Evolutionary conservation across 352 stramenopile species (phyloP).

Genomic region (Phytophthora brassicae): DNA sequence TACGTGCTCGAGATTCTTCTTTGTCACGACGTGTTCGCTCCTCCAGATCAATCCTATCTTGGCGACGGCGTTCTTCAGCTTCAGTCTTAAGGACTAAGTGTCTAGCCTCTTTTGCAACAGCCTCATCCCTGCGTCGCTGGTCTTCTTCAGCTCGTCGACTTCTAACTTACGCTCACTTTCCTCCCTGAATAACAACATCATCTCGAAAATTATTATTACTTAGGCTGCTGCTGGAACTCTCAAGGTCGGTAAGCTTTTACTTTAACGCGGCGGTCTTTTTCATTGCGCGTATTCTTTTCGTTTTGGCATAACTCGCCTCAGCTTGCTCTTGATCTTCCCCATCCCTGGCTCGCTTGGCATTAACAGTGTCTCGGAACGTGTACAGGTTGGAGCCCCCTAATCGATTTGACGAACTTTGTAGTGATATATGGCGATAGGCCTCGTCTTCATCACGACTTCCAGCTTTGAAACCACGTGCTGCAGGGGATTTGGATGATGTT

Average conservation of each 20-base stretch:
- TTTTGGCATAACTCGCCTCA: slow-evolving; percentile 6
- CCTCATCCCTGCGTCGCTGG: neutral
- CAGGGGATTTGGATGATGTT: neutral
- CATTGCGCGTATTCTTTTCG: neutral
- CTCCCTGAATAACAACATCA: slow-evolving; percentile 4
- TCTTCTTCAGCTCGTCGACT: neutral
- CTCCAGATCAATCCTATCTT: slow-evolving; percentile 2
- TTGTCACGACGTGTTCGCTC: slow-evolving; percentile 5
- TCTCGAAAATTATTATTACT: neutral
- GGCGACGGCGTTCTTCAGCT: slow-evolving; percentile 7
- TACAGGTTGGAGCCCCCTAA: neutral
- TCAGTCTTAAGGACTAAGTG: neutral
- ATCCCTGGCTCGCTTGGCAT: too few species aligned
- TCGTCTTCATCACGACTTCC: neutral
- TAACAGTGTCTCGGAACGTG: neutral
- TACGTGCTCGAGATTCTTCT: neutral
- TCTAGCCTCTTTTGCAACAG: neutral
- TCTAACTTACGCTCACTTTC: slow-evolving; percentile 6
- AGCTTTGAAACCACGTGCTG: neutral
- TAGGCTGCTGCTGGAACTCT: neutral
- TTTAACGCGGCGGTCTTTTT: neutral
- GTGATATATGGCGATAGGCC: neutral
- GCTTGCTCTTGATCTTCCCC: neutral
- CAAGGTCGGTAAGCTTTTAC: neutral
- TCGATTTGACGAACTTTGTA: neutral